Base-by-base conservation (phyloP, 164 flowering plant species). In the Vitis cinerea region DNA sequence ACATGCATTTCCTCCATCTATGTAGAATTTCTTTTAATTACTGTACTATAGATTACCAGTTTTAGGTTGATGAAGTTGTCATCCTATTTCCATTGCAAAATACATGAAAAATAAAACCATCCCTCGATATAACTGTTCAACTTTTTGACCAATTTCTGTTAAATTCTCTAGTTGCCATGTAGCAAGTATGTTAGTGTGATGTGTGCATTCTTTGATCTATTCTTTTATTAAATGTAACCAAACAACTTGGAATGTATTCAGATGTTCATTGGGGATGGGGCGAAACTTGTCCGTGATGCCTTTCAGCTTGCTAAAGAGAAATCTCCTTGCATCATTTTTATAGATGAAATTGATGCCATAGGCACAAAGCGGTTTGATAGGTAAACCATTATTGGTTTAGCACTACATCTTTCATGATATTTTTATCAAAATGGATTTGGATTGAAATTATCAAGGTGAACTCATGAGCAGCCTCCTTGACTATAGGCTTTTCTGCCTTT, bases 181-280 rank as follows among this genome's bases (percentile, higher is more conserved):
- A 3, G 7, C 44, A 37, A 37, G 4, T 37, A 37, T 37, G 44
- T 37, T 37, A 3, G 44, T 37, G 44, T 37, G 7, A 37, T 37
- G 44, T 37, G 44, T 37, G 44, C 44, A 37, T 37, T 37, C 44
- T 37, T 37, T 37, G 44, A 37, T 37, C 44, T 37, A 37, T 37
- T 4, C 0, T 37, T 37, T 15, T 44, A 47, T 14, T 44, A 51
- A 17, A 19, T 62, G 31, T 3, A 51, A 31, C n/a, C 14, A 3
- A 47, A 54, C 50, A 47, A 54, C 50, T 53, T 70, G 63, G 31
- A 60, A n/a, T 69, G 23, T 57, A 2, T 78, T 30, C 78, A 94
- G 99, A 94, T 94, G 99, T 94, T 94, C 83, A 94, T 94, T 79
- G 98, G 97, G 12, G 98, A 94, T 84, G 97, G 98, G 63, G 98